Base-by-base conservation (phyloP, 2,329 filamentous ascomycete species). In the Claviceps cyperi region DNA sequence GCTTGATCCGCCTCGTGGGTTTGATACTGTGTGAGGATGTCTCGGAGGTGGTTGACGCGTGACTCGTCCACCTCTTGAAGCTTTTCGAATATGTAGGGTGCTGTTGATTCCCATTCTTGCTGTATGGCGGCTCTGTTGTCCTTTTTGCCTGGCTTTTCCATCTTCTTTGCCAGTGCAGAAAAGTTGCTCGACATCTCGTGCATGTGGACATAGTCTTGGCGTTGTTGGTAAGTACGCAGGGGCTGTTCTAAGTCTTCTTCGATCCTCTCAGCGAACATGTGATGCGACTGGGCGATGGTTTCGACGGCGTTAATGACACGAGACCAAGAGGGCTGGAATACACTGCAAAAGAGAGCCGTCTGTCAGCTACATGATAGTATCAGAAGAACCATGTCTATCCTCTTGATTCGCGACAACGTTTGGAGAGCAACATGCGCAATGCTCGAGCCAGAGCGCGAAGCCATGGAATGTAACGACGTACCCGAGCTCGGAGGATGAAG, bases 21-120 rank as follows among this genome's bases (percentile, higher is more conserved):
- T 66, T 94, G 83, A 59, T 91, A 85, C 61, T 96, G 90, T 1
- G 92, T 97, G 53, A 98, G 76, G 40, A 86, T 78, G 66, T 97
- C 91, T 54, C 91, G 84, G 52, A 98, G 74, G 61, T 94, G 84
- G 65, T 96, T 95, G 57, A 94, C 73, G 50, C 92, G 81, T 58
- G 79, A 83, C 69, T 98, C 92, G 62, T 98, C 92, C 35, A 94
- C 72, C 5, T 86, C 84, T 64, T 98, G 92, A 24, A 98, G 77
- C 53, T 83, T 85, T 67, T 98, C 92, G 62, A 94, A 96, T 53
- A 96, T 84, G 66, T 87, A 97, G 1, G 92, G 92, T 14, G 92
- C 88, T 65, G 95, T 89, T 1, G 88, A 89, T 50, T 95, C 83
- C 92, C 92, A 98, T 63, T 94, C 85, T 56, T 83, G 77, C 43